phyloP scores from a whole-genome alignment of 768 basidiomycete species.

The Jaapia argillacea region DNA sequence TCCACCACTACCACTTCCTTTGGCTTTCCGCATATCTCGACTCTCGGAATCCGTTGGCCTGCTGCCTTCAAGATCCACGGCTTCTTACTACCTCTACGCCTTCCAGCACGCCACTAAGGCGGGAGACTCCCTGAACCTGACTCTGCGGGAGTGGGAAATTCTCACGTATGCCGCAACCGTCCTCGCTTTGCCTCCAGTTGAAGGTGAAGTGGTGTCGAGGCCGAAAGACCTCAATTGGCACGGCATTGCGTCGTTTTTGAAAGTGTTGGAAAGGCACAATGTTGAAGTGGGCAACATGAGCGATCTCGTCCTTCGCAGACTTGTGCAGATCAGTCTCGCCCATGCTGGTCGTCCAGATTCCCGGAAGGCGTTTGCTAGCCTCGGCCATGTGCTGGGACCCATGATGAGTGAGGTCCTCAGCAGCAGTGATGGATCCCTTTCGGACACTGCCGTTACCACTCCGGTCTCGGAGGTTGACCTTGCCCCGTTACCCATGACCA shows the following conservation, averaged over 20 bases:
- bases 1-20: constrained; percentile 2
- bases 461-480: no score
- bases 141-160: constrained; percentile 32
- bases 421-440: no score
- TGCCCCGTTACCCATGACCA: no score
- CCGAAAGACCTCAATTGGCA: no score
- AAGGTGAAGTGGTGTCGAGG: no score
- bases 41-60: constrained; percentile 24
- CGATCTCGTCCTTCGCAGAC: constrained; percentile 13
- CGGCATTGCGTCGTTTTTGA: no score
- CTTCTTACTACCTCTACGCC: constrained; percentile 31
- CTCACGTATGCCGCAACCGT: constrained; percentile 27
- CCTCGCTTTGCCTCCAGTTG: neutral
- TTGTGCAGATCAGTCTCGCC: neutral
- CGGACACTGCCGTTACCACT: no score
- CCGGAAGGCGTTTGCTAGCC: no score
- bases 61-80: constrained; percentile 22
- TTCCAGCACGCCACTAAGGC: constrained; percentile 29
- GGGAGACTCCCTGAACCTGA: constrained; percentile 22
- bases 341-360: no score
- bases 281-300: constrained; percentile 22
- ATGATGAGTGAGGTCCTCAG: no score
- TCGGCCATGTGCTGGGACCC: no score
- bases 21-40: constrained; percentile 23
- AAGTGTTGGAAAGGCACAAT: constrained; percentile 23